Evolutionary conservation across 805 yeast species (phyloP), one percentile per base, ranked within the genome.

Genomic region (Ogataea paraovalis): DNA sequence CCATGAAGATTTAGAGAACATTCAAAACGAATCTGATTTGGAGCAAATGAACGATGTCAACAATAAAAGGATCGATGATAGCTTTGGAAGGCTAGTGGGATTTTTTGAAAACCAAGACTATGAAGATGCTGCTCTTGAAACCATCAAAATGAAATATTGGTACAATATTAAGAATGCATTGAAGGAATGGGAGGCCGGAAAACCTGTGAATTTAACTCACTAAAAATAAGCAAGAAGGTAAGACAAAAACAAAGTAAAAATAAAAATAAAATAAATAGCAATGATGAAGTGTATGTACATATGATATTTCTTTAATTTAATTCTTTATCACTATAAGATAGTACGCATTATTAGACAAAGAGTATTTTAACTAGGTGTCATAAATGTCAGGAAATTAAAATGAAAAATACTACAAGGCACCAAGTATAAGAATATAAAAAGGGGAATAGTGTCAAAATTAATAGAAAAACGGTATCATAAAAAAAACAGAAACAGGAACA

Each of bases 91-190:
- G 7, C 66, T 92, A 43, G 73, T 73, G 2, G 53, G 64, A 6
- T 73, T 84, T 2, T 79, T 83, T 55, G 56, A 57, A 2, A 49
- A 54, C 1, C 53, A 71, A n/a, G 74, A 83, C 41, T 80, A 81
- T 71, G 78, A 80, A 10, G 58, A 65, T 0, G 85, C 92, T 13
- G 81, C 85, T 43, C 66, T 75, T 45, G 82, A 81, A 50, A 83
- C 95, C 1, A 78, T 89, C 21, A 78, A 78, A 53, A 68, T 92
- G 52, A 87, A 87, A 63, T 92, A 90, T 62, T 90, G 96, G 96
- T 73, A 74, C 42, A 91, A 87, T 60, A 80, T 92, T 30, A 79
- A 79, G 42, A 76, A 76, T 37, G 89, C 88, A 5, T 75, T 90
- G 39, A 81, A 79, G 64, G 89, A 84, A 42, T 85, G 94, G 92